Conservation (phyloP, 2,329 filamentous ascomycete genomes). For the Talaromyces verruculosus region DNA sequence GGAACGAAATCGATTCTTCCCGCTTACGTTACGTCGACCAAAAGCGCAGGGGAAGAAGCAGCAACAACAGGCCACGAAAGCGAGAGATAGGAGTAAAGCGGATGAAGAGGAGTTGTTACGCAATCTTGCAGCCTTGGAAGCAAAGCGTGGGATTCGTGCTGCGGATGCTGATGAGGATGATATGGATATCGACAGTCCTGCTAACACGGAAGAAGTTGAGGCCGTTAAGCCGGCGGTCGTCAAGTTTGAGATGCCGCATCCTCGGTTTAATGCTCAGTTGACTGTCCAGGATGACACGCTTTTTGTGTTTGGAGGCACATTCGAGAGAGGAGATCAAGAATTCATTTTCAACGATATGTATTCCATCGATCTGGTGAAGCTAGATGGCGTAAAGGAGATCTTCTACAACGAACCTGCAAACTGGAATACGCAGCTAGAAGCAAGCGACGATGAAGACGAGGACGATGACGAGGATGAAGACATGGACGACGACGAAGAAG, state of each 20-base stretch:
- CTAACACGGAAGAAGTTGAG: constrained; percentile 54
- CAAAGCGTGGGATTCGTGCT: constrained; percentile 64
- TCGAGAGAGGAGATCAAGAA: constrained; percentile 90
- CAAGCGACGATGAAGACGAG: constrained; percentile 55
- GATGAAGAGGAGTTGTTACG: constrained; percentile 87
- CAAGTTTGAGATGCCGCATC: constrained; percentile 80
- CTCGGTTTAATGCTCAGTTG: constrained; percentile 85
- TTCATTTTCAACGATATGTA: constrained; percentile 96
- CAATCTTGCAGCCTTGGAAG: constrained; percentile 82
- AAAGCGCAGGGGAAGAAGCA: constrained; percentile 66
- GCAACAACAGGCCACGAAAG: constrained; percentile 48
- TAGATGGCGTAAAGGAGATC: constrained; percentile 90
- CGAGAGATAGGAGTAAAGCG: constrained; percentile 71
- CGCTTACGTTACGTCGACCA: constrained; percentile 71
- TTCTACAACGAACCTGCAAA: constrained; percentile 83
- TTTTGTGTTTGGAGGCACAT: constrained; percentile 94
- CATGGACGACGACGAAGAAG: constrained; percentile 42
- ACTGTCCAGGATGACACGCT: constrained; percentile 89
- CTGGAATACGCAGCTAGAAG: constrained; percentile 67
- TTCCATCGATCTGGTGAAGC: constrained; percentile 86
- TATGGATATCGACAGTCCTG: constrained; percentile 39
- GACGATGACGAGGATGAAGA: constrained; percentile 44
- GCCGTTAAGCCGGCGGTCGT: constrained; percentile 62
- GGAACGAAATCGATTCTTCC: constrained; percentile 93
- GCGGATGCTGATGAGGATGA: constrained; percentile 45